phyloP scores from a whole-genome alignment of 441 rosid genomes.

The Pelargonium fulgidum region DNA sequence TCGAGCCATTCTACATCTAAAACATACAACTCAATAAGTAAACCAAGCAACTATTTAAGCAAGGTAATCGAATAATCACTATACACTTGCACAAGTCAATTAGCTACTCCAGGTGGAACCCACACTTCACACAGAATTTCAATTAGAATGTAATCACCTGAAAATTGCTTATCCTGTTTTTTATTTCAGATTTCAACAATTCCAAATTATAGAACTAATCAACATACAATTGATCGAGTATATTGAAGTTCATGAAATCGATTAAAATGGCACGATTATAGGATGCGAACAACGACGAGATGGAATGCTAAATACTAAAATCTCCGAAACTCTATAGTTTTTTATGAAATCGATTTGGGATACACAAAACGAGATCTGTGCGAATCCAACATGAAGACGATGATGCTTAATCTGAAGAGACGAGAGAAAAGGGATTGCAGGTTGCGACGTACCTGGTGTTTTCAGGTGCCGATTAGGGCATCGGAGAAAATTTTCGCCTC shows the following conservation, averaged over 20 bases:
- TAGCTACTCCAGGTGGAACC: neutral
- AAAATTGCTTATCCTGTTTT: neutral
- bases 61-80: neutral
- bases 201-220: neutral
- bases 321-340: neutral
- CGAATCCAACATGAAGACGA: neutral
- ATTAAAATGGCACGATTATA: neutral
- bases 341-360: neutral
- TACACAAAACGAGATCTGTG: conserved; percentile 4
- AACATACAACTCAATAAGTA: neutral
- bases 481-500: conserved; percentile 4
- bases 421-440: neutral
- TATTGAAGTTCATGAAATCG: neutral
- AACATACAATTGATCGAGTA: conserved; percentile 5
- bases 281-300: neutral
- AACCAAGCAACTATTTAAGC: neutral
- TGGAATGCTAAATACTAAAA: neutral
- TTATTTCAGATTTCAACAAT: neutral
- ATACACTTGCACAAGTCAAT: neutral
- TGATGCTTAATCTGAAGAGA: neutral
- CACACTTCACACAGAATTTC: neutral
- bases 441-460: conserved; percentile 1
- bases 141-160: neutral
- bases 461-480: neutral
- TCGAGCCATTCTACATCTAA: neutral